Base-by-base conservation (phyloP, 345 rosid genomes). In the Carallia pectinifolia region DNA sequence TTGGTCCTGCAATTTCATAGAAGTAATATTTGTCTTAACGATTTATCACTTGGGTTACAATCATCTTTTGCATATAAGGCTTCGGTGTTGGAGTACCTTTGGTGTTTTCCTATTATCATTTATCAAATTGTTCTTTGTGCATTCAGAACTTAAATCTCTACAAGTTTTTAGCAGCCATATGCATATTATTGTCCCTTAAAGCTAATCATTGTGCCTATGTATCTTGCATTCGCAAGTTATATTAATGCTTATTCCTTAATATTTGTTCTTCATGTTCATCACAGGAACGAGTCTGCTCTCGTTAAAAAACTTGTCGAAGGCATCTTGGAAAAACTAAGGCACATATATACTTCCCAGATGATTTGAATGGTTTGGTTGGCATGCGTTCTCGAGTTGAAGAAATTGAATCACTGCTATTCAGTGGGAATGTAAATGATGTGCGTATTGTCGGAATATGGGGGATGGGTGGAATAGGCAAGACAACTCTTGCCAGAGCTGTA, bases 401-500 rank as follows among this genome's bases (percentile, higher is more conserved):
- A 44, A 1, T 73, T 8, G 33, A 40, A 37, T 12, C 0, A 16
- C 3, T 58, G 37, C 34, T 72, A 10, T 23, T 33, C 6, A 8
- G 33, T 17, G 68, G 15, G 1, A 16, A 39, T 0, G 15, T 44
- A 2, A 0, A 44, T 44, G 48, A 47, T 0, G 70, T 62, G 15
- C 29, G 56, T 1, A 7, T 61, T 7, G 39, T 74, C 23, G 78
- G 75, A 19, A 66, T 78, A 33, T 74, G 71, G 0, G 79, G 78
- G 4, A 70, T 78, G 38, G 67, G 68, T 23, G 81, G 76, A 3
- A 16, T 74, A 2, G 73, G 76, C 29, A 74, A 79, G 59, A 79
- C 79, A 4, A 71, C 80, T 7, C 23, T 79, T 62, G 81, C 75
- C 4, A 30, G 37, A 54, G n/a, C 52, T 40, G 58, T 74, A 30